Evolutionary conservation across 2,329 filamentous ascomycete genomes (phyloP).

Genomic region (Ceratocystis colombiana): DNA sequence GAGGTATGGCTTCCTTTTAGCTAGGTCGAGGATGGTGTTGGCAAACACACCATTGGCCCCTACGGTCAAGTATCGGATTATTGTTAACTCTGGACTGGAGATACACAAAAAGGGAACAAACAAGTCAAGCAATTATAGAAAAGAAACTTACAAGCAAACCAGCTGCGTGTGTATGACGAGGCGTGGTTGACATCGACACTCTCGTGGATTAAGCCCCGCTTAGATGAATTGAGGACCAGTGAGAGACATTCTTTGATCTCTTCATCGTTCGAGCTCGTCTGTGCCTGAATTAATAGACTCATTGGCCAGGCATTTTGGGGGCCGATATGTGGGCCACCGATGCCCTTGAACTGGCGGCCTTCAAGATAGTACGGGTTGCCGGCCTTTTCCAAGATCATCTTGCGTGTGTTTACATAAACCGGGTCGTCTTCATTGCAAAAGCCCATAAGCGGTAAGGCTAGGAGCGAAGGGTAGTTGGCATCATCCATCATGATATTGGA

Average conservation of each 20-base stretch:
- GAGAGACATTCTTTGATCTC: slow-evolving; percentile 69
- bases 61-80: slow-evolving; percentile 25
- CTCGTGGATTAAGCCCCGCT: slow-evolving; percentile 78
- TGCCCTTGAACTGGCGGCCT: slow-evolving; percentile 69
- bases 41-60: slow-evolving; percentile 95
- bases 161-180: slow-evolving; percentile 70
- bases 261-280: slow-evolving; percentile 71
- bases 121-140: background rate
- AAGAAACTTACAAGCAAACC: slow-evolving; percentile 66
- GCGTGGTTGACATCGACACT: slow-evolving; percentile 69
- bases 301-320: slow-evolving; percentile 93
- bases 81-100: slow-evolving; percentile 2
- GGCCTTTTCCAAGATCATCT: slow-evolving; percentile 57
- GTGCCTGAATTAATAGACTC: slow-evolving; percentile 82
- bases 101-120: background rate
- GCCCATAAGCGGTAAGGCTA: slow-evolving; percentile 68
- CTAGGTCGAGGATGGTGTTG: slow-evolving; percentile 80
- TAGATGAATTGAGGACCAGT: slow-evolving; percentile 63
- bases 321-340: slow-evolving; percentile 73
- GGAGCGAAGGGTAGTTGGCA: slow-evolving; percentile 72
- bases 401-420: slow-evolving; percentile 80
- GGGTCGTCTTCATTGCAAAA: slow-evolving; percentile 56
- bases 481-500: slow-evolving; percentile 80
- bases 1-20: slow-evolving; percentile 76
- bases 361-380: slow-evolving; percentile 84